A percentile compares a stretch with the other conserved stretches of the same genome.
Conservation (phyloP, 1,284 basidiomycete species). For the Malassezia pachydermatis region DNA sequence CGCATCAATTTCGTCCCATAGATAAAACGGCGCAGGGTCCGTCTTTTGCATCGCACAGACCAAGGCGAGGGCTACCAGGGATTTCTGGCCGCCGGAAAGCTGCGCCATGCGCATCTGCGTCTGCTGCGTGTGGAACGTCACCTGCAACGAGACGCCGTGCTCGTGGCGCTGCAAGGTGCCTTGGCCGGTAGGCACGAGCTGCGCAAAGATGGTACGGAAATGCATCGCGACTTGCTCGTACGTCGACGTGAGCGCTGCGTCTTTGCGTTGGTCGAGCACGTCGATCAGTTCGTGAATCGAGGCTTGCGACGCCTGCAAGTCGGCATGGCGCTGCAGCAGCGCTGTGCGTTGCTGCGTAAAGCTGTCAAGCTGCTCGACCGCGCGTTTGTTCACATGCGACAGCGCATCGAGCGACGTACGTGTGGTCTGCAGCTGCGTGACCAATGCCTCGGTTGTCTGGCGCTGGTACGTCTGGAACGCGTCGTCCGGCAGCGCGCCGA, state of each 20-base stretch:
- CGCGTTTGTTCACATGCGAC: constrained; percentile 97
- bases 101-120: constrained; percentile 94
- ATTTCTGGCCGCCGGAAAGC: constrained; percentile 93
- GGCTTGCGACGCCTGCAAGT: constrained; percentile 74
- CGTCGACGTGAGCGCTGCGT: constrained; percentile 93
- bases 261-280: constrained; percentile 88
- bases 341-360: constrained; percentile 96
- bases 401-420: constrained; percentile 91
- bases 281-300: constrained; percentile 92
- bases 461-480: constrained; percentile 88
- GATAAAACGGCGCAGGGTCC: constrained; percentile 96
- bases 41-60: constrained; percentile 99
- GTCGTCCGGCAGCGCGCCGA: constrained; percentile 92
- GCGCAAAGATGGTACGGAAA: constrained; percentile 94
- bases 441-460: constrained; percentile 69
- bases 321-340: constrained; percentile 70
- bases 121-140: constrained; percentile 95
- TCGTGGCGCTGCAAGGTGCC: constrained; percentile 61
- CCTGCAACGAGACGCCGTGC: constrained; percentile 81
- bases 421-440: constrained; percentile 77
- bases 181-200: constrained; percentile 84
- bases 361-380: constrained; percentile 93
- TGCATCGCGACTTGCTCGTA: constrained; percentile 96
- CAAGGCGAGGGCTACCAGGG: constrained; percentile 85
- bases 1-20: constrained; percentile 99